A percentile compares a stretch with the other conserved stretches of the same genome.
phyloP scores from a whole-genome alignment of 768 basidiomycete species.

The Lentinula sp. region DNA sequence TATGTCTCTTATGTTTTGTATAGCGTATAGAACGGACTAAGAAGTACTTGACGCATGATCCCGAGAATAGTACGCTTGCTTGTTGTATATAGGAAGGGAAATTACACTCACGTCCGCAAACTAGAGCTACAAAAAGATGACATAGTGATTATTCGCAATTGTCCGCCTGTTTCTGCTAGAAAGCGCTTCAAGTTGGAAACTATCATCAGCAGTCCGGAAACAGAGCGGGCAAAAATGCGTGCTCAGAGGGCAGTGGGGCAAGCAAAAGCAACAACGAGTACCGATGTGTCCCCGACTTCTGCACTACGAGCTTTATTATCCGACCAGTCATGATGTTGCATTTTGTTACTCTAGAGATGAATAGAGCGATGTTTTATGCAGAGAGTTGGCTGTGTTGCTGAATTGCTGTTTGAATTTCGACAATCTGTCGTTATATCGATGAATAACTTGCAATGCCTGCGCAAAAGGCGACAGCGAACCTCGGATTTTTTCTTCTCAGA shows the following conservation, averaged over 20 bases:
- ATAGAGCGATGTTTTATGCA: constrained; percentile 1
- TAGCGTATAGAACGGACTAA: constrained; percentile 72
- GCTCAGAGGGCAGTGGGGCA: constrained; percentile 3
- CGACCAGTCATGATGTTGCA: not conserved
- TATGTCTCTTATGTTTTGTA: constrained; percentile 5
- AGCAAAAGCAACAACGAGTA: constrained; percentile 5
- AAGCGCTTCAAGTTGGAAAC: constrained; percentile 73
- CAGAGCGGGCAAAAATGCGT: constrained; percentile 38
- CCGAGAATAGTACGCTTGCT: constrained; percentile 51
- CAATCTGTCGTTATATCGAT: constrained; percentile 38
- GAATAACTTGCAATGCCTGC: constrained; percentile 6
- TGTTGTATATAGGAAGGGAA: constrained; percentile 2
- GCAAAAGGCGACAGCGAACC: constrained; percentile 34
- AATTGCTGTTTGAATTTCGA: constrained; percentile 58
- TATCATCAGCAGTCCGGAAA: constrained; percentile 63
- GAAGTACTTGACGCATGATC: constrained; percentile 76
- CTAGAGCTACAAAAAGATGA: constrained; percentile 64
- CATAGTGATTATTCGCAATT: constrained; percentile 73
- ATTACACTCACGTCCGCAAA: constrained; percentile 1
- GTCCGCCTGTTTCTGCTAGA: constrained; percentile 71
- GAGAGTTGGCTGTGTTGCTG: constrained; percentile 31
- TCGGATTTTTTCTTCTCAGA: constrained; percentile 80
- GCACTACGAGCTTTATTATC: constrained; percentile 4
- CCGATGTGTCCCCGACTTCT: constrained; percentile 9
- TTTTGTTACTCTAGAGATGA: not conserved